A percentile compares a stretch with the other conserved stretches of the same genome.
Conservation (phyloP, 2,329 filamentous ascomycete genomes). For the Monosporascus sp. region DNA sequence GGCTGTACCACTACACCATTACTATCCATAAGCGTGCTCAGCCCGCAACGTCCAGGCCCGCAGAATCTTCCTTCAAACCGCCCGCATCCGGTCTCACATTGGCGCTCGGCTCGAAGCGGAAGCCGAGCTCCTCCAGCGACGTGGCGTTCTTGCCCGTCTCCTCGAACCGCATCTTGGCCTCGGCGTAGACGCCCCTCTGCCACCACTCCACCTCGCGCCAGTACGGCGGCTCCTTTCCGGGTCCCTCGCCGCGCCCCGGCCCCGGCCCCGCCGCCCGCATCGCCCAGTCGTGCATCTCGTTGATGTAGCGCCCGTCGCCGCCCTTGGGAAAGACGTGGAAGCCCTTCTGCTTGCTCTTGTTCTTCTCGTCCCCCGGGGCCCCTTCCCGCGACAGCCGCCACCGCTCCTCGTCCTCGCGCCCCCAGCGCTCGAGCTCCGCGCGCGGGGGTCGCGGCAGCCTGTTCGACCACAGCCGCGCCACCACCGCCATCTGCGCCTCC, state of each 20-base stretch:
- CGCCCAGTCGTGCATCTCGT: constrained; percentile 60
- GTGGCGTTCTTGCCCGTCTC: constrained; percentile 58
- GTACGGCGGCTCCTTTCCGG: constrained; percentile 61
- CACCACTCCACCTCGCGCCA: constrained; percentile 71
- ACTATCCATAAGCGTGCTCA: background rate
- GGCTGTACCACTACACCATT: too few relatives aligned
- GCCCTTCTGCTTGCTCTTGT: constrained; percentile 32
- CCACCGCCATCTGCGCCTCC: constrained; percentile 72
- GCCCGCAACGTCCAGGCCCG: background rate
- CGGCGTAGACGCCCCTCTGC: constrained; percentile 61
- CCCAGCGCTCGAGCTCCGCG: constrained; percentile 66
- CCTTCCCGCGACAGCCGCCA: constrained; percentile 17
- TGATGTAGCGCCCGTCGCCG: constrained; percentile 65
- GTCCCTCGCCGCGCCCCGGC: constrained; percentile 23
- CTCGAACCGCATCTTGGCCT: constrained; percentile 69
- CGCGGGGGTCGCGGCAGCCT: constrained; percentile 57
- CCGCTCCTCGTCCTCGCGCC: constrained; percentile 49
- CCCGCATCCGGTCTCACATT: too few relatives aligned
- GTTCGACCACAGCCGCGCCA: constrained; percentile 73
- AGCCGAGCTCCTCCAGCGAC: constrained; percentile 67
- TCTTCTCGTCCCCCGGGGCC: constrained; percentile 33
- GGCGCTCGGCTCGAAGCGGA: constrained; percentile 41
- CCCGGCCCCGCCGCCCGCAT: constrained; percentile 28
- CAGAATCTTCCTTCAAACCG: background rate
- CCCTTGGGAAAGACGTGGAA: constrained; percentile 48